Conservation (phyloP, 345 rosid genomes). For the Cardamine resedifolia region DNA sequence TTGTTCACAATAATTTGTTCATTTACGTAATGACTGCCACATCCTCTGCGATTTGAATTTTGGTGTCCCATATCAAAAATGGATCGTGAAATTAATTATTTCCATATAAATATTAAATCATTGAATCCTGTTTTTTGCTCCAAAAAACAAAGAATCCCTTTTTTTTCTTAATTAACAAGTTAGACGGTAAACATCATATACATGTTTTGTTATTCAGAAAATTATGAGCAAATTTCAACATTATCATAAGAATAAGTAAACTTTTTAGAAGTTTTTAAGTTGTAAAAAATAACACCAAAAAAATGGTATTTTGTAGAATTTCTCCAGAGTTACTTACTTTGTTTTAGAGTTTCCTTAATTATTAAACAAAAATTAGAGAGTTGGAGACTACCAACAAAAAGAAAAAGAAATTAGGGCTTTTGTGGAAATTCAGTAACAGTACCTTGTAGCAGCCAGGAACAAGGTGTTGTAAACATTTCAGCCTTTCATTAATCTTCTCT, state of each 20-base stretch:
- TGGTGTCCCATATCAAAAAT: neutral
- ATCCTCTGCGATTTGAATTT: neutral
- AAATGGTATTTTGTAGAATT: neutral
- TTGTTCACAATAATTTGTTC: neutral
- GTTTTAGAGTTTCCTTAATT: neutral
- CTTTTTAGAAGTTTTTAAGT: neutral
- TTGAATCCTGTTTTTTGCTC: neutral
- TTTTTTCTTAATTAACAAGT: neutral
- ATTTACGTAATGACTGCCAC: neutral
- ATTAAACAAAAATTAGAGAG: neutral
- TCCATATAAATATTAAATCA: neutral
- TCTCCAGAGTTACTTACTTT: neutral
- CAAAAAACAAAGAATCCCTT: too few relatives aligned
- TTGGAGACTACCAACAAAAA: neutral
- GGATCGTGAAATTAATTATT: neutral
- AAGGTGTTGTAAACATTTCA: slow-evolving; percentile 59
- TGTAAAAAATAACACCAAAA: neutral
- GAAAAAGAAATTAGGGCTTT: neutral
- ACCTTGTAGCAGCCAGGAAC: slow-evolving; percentile 83
- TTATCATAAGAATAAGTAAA: neutral
- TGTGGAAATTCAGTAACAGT: neutral
- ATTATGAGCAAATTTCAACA: neutral
- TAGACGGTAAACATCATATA: neutral
- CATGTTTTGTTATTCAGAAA: neutral
- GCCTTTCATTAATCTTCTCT: slow-evolving; percentile 66